phyloP scores from a whole-genome alignment of 2,329 filamentous ascomycete genomes.

The Colletotrichum nymphaeae region DNA sequence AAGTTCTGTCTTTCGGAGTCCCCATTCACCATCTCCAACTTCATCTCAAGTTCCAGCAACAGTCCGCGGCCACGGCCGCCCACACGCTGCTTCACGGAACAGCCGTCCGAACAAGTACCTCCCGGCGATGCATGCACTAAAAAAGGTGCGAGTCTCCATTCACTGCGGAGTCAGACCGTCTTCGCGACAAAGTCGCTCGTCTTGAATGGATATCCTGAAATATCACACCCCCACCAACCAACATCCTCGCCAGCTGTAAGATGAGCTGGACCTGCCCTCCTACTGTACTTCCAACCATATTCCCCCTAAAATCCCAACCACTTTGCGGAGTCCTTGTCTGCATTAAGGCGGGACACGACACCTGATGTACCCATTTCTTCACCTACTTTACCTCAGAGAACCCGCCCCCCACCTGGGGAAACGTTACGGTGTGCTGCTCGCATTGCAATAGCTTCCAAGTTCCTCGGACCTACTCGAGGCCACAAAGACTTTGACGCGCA shows the following conservation, averaged over 20 bases:
- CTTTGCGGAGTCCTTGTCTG: background rate
- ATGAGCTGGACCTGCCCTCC: slow-evolving; percentile 25
- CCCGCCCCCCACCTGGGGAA: background rate
- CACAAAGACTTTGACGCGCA: background rate
- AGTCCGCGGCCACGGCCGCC: background rate
- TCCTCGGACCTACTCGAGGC: background rate
- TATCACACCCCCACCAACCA: slow-evolving; percentile 30
- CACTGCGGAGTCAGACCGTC: slow-evolving; percentile 18
- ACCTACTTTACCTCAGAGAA: slow-evolving; percentile 4
- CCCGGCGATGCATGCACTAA: slow-evolving; percentile 22
- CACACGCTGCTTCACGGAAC: slow-evolving; percentile 5
- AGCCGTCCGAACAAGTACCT: slow-evolving; percentile 7
- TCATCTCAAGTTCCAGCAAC: background rate
- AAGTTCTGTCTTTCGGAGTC: background rate
- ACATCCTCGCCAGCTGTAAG: slow-evolving; percentile 28
- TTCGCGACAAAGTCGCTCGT: slow-evolving; percentile 18
- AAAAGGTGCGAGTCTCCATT: slow-evolving; percentile 26
- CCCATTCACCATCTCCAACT: background rate
- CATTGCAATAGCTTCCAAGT: background rate
- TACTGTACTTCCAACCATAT: background rate
- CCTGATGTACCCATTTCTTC: slow-evolving; percentile 12
- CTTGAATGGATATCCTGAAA: slow-evolving; percentile 30
- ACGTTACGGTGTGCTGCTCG: background rate
- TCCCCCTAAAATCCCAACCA: background rate
- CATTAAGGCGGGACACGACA: background rate